These are phyloP conservation scores for Gliomastix tumulicola DNA, from an alignment of 2,329 filamentous ascomycete genomes.

Conservation along the genomic window DNA sequence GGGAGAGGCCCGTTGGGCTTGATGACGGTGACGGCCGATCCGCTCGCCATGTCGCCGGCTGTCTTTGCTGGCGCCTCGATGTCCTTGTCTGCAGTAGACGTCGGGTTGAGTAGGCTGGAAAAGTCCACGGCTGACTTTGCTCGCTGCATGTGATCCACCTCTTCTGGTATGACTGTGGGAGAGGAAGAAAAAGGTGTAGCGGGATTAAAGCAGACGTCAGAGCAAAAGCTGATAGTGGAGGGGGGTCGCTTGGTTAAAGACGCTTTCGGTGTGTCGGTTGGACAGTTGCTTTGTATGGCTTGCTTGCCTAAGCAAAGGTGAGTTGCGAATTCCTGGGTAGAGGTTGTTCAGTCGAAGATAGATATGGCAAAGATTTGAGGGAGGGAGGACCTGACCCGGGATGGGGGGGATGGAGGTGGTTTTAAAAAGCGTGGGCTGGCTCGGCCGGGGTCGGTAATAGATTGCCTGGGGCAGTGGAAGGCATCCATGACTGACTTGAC, in stretches of 20 bases:
- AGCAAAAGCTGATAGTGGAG: too few species aligned
- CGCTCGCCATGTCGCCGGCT: conserved; percentile 37
- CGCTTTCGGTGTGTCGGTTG: background rate
- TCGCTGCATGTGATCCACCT: conserved; percentile 66
- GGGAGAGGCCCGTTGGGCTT: conserved; percentile 58
- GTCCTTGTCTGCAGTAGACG: conserved; percentile 16
- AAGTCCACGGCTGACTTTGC: conserved; percentile 68
- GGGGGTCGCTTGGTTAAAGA: too few species aligned
- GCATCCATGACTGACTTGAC: too few species aligned
- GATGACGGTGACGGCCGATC: conserved; percentile 47
- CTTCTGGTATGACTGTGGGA: too few species aligned
- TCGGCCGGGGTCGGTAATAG: conserved; percentile 7
- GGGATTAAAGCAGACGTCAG: too few species aligned
- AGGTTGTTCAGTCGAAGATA: too few species aligned
- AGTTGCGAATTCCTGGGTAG: too few species aligned
- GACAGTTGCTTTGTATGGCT: background rate
- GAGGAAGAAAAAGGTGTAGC: too few species aligned
- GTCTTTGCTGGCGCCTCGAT: background rate
- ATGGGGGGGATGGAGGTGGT: conserved; percentile 4
- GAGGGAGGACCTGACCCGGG: background rate
- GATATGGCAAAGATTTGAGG: too few species aligned
- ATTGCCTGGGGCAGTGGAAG: conserved; percentile 1
- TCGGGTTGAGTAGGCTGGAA: conserved; percentile 65
- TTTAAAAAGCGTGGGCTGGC: conserved; percentile 6
- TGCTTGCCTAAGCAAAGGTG: too few species aligned